Evolutionary conservation across 306 rosid species (phyloP).

Genomic region (Citrullus mucosospermus): DNA sequence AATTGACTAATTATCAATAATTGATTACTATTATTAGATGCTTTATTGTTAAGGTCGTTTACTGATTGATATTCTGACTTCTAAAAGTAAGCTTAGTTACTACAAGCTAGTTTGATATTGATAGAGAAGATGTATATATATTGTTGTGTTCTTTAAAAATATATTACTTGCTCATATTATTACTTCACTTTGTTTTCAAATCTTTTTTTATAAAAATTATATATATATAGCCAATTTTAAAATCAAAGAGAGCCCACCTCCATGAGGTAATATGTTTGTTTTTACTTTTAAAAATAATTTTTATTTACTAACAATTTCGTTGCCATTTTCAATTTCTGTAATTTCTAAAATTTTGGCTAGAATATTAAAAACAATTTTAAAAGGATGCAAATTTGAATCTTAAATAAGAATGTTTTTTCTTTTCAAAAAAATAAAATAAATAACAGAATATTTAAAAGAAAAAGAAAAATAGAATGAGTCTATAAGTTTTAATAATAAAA

Average conservation of each 20-base stretch:
- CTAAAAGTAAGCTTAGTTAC: not conserved
- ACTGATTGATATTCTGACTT: not conserved
- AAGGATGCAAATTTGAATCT: no score
- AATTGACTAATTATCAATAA: constrained; percentile 1
- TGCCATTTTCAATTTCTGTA: not conserved
- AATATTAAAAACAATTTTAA: no score
- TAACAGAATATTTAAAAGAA: no score
- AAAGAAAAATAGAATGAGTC: no score
- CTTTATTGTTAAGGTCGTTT: not conserved
- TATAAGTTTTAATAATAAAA: no score
- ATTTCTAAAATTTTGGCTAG: not conserved
- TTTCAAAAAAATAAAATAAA: no score
- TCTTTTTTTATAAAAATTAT: not conserved
- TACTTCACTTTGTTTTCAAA: not conserved
- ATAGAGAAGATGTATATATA: not conserved
- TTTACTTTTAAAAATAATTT: no score
- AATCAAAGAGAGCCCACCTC: not conserved
- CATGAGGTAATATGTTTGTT: no score
- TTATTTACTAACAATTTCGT: not conserved
- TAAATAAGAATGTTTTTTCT: no score
- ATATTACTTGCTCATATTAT: not conserved
- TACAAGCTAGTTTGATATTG: not conserved
- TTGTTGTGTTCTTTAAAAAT: not conserved
- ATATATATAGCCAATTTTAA: not conserved
- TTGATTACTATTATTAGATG: not conserved